These are phyloP conservation scores for Fusarium cyanostomum DNA, from an alignment of 2,329 filamentous ascomycete genomes.

Conservation along the genomic window DNA sequence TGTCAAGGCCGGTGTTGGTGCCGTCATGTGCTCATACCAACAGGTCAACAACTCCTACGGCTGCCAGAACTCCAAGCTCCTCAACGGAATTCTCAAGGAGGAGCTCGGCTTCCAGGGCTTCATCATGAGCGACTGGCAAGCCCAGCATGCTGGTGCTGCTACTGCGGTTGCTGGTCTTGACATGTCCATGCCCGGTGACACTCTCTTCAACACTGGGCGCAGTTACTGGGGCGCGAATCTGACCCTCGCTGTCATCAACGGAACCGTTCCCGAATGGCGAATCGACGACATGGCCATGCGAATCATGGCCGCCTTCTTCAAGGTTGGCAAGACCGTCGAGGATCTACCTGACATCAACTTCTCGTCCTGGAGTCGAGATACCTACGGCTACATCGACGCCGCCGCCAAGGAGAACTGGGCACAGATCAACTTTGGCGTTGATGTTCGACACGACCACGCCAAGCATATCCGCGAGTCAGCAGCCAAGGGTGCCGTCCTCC, in stretches of 20 bases:
- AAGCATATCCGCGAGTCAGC: constrained; percentile 78
- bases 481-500: constrained; percentile 82
- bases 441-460: constrained; percentile 82
- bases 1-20: constrained; percentile 71
- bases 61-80: constrained; percentile 80
- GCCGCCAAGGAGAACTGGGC: constrained; percentile 69
- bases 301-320: constrained; percentile 77
- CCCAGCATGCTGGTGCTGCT: constrained; percentile 74
- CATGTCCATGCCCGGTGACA: constrained; percentile 91
- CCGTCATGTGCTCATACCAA: constrained; percentile 76
- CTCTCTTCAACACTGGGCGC: constrained; percentile 74
- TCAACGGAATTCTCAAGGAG: constrained; percentile 80
- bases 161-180: constrained; percentile 79
- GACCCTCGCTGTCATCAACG: constrained; percentile 87
- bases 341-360: constrained; percentile 75
- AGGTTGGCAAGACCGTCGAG: constrained; percentile 65
- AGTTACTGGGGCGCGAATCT: constrained; percentile 89
- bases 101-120: constrained; percentile 86
- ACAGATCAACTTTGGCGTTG: constrained; percentile 81
- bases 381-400: constrained; percentile 74
- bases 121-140: constrained; percentile 83
- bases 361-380: constrained; percentile 84
- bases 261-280: constrained; percentile 86
- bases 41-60: constrained; percentile 82
- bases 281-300: constrained; percentile 92